Conservation (phyloP, 2,329 filamentous ascomycete genomes). For the Ascochyta lentis region DNA sequence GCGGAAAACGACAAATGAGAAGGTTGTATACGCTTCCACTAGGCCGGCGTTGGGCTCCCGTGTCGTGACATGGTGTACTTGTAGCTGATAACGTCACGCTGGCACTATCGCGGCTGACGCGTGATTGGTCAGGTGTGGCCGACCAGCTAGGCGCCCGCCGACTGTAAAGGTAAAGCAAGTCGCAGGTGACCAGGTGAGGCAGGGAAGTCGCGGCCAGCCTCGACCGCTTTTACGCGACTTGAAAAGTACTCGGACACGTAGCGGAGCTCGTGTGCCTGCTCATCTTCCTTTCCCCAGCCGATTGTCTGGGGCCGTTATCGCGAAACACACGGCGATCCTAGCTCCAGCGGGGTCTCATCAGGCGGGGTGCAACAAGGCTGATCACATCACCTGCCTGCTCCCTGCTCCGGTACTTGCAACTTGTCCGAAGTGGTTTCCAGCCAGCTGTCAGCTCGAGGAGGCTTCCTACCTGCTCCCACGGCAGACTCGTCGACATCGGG, state of each 20-base stretch:
- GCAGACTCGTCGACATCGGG: neutral
- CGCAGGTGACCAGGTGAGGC: conserved; percentile 8
- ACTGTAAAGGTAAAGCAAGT: conserved; percentile 9
- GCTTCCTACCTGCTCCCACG: conserved; percentile 1
- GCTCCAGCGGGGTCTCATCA: conserved; percentile 24
- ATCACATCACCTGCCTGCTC: conserved; percentile 18
- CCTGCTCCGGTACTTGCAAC: conserved; percentile 3
- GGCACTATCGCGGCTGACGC: conserved; percentile 3
- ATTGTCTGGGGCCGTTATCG: conserved; percentile 17
- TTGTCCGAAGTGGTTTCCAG: conserved; percentile 1
- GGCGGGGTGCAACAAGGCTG: conserved; percentile 21
- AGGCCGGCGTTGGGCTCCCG: neutral
- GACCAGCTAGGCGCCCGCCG: conserved; percentile 3
- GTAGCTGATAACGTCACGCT: conserved; percentile 31
- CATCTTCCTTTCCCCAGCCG: neutral
- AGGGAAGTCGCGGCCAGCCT: conserved; percentile 13
- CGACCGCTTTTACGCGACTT: conserved; percentile 7
- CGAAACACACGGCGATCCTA: conserved; percentile 21
- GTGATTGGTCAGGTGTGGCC: conserved; percentile 16
- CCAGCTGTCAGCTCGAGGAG: neutral
- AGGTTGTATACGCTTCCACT: conserved; percentile 2
- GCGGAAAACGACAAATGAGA: conserved; percentile 16
- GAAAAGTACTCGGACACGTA: conserved; percentile 12
- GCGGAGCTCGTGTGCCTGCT: neutral
- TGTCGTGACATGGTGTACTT: conserved; percentile 6